Conservation (phyloP, 78 protist genomes). For the Chrysochromulina tobinii region DNA sequence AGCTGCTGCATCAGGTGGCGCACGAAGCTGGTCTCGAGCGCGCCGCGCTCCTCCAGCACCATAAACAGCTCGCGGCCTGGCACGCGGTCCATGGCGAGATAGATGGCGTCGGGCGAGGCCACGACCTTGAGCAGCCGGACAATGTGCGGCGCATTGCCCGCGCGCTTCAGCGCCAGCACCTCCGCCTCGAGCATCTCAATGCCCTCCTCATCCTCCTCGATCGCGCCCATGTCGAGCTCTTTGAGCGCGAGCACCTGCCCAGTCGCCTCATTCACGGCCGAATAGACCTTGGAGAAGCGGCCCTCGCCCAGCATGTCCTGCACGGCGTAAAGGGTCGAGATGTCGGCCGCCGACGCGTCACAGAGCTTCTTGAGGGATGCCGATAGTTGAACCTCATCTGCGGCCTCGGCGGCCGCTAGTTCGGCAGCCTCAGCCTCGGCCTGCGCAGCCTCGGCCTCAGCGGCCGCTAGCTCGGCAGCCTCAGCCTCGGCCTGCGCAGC, state of each 20-base stretch:
- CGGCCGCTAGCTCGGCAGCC: too few relatives aligned
- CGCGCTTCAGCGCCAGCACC: not conserved
- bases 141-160: not conserved
- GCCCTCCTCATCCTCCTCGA: not conserved
- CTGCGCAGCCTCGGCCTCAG: too few relatives aligned
- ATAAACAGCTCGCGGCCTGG: not conserved
- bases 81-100: not conserved
- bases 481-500: too few relatives aligned
- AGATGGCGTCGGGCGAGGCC: not conserved
- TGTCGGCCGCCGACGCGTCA: too few relatives aligned
- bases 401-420: too few relatives aligned
- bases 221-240: not conserved
- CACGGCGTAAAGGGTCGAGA: not conserved
- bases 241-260: not conserved
- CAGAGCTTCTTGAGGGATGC: too few relatives aligned
- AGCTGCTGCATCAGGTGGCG: not conserved
- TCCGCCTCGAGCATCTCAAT: not conserved
- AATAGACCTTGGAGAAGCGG: not conserved
- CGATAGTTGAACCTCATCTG: too few relatives aligned
- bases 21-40: not conserved
- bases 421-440: too few relatives aligned
- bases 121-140: not conserved
- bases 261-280: not conserved
- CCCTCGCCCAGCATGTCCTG: not conserved
- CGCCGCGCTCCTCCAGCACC: not conserved